Conservation (phyloP, 2,329 filamentous ascomycete species). For the Claviceps digitariae region DNA sequence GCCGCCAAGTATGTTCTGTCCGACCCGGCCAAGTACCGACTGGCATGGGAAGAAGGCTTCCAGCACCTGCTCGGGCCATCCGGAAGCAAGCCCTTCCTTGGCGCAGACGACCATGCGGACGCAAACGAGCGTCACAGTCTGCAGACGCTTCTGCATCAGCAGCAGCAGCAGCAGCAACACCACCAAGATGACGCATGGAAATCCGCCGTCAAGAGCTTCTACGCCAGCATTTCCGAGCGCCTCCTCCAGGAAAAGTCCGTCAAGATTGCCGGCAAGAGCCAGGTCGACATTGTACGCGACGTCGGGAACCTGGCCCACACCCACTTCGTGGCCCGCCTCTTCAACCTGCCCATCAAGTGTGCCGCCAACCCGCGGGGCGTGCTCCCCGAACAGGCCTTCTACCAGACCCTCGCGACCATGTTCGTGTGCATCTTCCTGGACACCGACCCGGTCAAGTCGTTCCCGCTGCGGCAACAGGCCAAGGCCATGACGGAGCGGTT, state of each 20-base stretch:
- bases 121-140: neutral
- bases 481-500: slow-evolving; percentile 44
- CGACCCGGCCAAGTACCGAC: slow-evolving; percentile 46
- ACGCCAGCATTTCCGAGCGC: slow-evolving; percentile 44
- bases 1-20: slow-evolving; percentile 49
- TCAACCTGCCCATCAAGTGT: slow-evolving; percentile 55
- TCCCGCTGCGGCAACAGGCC: slow-evolving; percentile 45
- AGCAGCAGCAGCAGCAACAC: too few species aligned
- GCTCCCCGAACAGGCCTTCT: slow-evolving; percentile 41
- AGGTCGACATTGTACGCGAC: slow-evolving; percentile 59
- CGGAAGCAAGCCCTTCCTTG: slow-evolving; percentile 42
- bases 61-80: slow-evolving; percentile 45
- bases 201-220: slow-evolving; percentile 51
- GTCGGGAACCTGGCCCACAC: slow-evolving; percentile 55
- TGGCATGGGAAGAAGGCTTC: slow-evolving; percentile 51
- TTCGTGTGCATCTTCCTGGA: slow-evolving; percentile 55
- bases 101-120: neutral
- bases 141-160: slow-evolving; percentile 35
- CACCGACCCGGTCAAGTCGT: slow-evolving; percentile 52
- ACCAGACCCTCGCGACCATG: slow-evolving; percentile 50
- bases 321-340: slow-evolving; percentile 47
- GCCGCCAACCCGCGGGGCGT: slow-evolving; percentile 43
- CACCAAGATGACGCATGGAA: slow-evolving; percentile 51
- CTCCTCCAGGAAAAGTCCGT: slow-evolving; percentile 54
- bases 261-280: slow-evolving; percentile 37